Conservation (phyloP, 441 rosid species). For the Erodium moschatum region DNA sequence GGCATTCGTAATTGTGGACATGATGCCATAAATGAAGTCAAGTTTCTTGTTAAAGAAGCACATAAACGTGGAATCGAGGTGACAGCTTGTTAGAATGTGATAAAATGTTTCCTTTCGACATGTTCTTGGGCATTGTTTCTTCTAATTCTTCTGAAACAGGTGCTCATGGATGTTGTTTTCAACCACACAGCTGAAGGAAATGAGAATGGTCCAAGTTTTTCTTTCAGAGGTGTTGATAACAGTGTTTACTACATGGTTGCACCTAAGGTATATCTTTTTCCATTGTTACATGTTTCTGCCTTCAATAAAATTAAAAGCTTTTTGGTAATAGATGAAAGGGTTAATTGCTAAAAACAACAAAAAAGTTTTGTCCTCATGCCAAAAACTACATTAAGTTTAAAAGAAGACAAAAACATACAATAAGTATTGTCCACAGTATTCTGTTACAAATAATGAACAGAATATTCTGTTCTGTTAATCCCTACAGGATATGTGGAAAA, state of each 20-base stretch:
- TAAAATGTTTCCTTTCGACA: conserved; percentile 8
- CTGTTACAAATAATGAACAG: too few species aligned
- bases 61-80: conserved; percentile 97
- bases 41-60: conserved; percentile 73
- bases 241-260: conserved; percentile 94
- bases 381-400: too few species aligned
- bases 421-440: too few species aligned
- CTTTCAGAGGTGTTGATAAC: conserved; percentile 90
- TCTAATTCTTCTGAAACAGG: conserved; percentile 43
- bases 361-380: too few species aligned
- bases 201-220: conserved; percentile 73
- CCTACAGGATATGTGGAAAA: too few species aligned
- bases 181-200: conserved; percentile 98
- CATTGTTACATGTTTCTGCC: conserved; percentile 2
- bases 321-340: neutral
- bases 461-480: too few species aligned
- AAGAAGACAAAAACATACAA: too few species aligned
- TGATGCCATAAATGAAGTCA: conserved; percentile 79
- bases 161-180: conserved; percentile 89
- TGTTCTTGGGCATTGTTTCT: conserved; percentile 16
- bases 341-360: too few species aligned
- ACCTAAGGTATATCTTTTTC: conserved; percentile 60
- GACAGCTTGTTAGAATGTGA: conserved; percentile 20
- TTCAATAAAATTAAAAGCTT: neutral
- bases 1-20: conserved; percentile 46